A percentile compares a stretch with the other conserved stretches of the same genome.
Evolutionary conservation across 148 eudicot genomes (phyloP).

Genomic region (Silene uniflora): DNA sequence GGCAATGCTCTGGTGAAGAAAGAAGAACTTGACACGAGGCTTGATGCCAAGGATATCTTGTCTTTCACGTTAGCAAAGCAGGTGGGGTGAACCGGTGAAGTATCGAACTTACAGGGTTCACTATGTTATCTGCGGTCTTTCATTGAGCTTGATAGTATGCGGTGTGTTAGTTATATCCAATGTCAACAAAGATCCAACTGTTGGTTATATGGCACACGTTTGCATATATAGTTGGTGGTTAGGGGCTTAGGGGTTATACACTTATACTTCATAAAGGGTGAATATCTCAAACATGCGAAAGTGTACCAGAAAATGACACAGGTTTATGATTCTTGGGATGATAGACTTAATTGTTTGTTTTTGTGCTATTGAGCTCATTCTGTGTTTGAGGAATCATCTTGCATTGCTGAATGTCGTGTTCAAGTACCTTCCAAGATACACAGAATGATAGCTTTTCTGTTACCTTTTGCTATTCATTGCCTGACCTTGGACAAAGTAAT

Average conservation of each 20-base stretch:
- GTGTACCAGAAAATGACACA: neutral
- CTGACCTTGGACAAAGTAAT: neutral
- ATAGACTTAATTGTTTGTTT: neutral
- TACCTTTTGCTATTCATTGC: constrained; percentile 5
- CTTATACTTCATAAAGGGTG: neutral
- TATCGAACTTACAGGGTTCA: neutral
- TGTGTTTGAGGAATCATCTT: neutral
- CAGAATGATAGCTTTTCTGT: constrained; percentile 1
- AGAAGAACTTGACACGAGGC: constrained; percentile 37
- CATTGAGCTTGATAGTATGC: neutral
- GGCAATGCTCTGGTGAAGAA: constrained; percentile 44
- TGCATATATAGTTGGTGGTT: neutral
- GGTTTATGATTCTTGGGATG: neutral
- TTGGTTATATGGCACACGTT: neutral
- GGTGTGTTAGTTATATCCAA: neutral
- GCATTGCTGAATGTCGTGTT: neutral
- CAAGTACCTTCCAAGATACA: neutral
- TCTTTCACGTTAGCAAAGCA: constrained; percentile 70
- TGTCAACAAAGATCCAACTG: neutral
- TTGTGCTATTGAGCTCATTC: neutral
- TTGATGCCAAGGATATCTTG: constrained; percentile 55
- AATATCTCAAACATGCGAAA: neutral
- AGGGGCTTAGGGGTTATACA: too few relatives aligned
- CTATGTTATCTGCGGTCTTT: constrained; percentile 1
- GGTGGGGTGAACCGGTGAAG: constrained; percentile 36